These are phyloP conservation scores for Alternaria sp. DNA, from an alignment of 2,329 filamentous ascomycete genomes.

Conservation along the genomic window DNA sequence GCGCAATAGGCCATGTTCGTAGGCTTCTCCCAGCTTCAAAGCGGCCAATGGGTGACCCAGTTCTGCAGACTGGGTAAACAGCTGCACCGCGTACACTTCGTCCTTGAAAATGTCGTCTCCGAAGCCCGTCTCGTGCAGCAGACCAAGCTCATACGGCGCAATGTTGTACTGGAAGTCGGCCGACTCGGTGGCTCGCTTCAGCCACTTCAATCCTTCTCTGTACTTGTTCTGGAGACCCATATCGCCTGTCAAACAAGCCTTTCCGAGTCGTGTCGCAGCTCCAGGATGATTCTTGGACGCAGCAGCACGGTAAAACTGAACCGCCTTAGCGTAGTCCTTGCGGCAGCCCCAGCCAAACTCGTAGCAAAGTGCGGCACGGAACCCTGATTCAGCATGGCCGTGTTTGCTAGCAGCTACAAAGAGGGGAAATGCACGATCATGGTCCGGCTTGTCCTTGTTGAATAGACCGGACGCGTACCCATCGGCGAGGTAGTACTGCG, in stretches of 20 bases:
- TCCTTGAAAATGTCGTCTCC: conserved; percentile 95
- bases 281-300: conserved; percentile 95
- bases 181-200: conserved; percentile 89
- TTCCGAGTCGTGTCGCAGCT: conserved; percentile 89
- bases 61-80: conserved; percentile 94
- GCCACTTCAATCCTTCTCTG: conserved; percentile 92
- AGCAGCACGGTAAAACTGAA: conserved; percentile 88
- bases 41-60: conserved; percentile 86
- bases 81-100: conserved; percentile 85
- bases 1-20: conserved; percentile 86
- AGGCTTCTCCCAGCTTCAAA: conserved; percentile 91
- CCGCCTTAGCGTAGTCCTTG: conserved; percentile 87
- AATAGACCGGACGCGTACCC: conserved; percentile 94
- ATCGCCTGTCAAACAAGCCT: conserved; percentile 87
- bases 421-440: conserved; percentile 88
- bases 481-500: conserved; percentile 96
- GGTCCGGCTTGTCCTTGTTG: conserved; percentile 91
- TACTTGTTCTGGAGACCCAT: conserved; percentile 84
- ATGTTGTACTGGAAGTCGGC: conserved; percentile 92
- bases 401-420: conserved; percentile 95
- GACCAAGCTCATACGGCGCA: conserved; percentile 87
- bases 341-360: conserved; percentile 98
- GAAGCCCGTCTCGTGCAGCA: conserved; percentile 90
- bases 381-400: conserved; percentile 94
- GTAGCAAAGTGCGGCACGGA: conserved; percentile 91